phyloP scores from a whole-genome alignment of 768 basidiomycete species.

The Collybia sordida region DNA sequence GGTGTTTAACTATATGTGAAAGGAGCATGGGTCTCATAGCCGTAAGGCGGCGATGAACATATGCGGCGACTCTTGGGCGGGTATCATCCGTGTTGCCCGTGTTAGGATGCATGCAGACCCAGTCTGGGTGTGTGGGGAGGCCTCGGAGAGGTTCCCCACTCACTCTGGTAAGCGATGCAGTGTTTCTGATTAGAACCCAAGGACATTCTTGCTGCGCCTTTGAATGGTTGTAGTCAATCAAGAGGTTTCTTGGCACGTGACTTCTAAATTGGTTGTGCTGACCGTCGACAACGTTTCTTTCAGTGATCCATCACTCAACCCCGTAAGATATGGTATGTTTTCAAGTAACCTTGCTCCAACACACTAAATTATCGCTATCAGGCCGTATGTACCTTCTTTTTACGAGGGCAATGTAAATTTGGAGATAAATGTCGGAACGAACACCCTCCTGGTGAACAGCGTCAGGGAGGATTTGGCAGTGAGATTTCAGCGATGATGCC shows the following conservation, averaged over 20 bases:
- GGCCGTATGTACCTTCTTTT: slow-evolving; percentile 62
- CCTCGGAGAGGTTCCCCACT: too few relatives aligned
- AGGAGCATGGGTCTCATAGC: too few relatives aligned
- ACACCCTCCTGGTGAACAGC: slow-evolving; percentile 45
- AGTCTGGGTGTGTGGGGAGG: too few relatives aligned
- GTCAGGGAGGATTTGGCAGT: slow-evolving; percentile 50
- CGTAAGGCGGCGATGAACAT: too few relatives aligned
- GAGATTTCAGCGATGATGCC: slow-evolving; percentile 23
- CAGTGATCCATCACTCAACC: neutral
- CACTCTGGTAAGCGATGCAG: too few relatives aligned
- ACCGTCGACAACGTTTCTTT: neutral
- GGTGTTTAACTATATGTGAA: too few relatives aligned
- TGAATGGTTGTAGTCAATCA: too few relatives aligned
- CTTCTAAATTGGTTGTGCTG: neutral
- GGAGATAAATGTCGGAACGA: slow-evolving; percentile 67
- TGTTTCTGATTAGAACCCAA: too few relatives aligned
- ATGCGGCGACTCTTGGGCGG: too few relatives aligned
- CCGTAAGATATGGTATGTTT: slow-evolving; percentile 13
- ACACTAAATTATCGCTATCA: slow-evolving; percentile 16
- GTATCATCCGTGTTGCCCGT: too few relatives aligned
- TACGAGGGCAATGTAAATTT: slow-evolving; percentile 66
- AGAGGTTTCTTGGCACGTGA: neutral
- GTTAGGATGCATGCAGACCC: too few relatives aligned
- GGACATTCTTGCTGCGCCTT: too few relatives aligned
- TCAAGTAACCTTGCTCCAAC: neutral